Evolutionary conservation across 1,284 basidiomycete genomes (phyloP), one percentile per base, ranked within the genome.

Genomic region (Leccinum subrobustum): DNA sequence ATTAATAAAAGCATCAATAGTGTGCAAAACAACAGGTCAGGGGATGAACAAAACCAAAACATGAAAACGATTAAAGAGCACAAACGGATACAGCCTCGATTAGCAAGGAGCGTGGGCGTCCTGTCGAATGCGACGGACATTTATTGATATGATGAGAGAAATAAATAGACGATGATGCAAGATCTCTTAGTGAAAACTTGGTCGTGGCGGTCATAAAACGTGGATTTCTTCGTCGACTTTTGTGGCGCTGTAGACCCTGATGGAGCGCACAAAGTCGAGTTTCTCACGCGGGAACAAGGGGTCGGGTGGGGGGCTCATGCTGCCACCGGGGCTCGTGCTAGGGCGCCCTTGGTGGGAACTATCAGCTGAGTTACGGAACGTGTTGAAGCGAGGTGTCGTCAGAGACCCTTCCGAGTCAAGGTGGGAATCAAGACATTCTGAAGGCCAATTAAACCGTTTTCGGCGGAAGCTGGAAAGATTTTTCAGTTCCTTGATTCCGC

Each of bases 401-500:
- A 53, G 44, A 27, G 60, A 16, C 27, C 58, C 50, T 12, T 66
- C 53, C 25, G 20, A 16, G 35, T 39, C 63, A 20, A 63, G 44
- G 35, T 60, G 57, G 50, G 60, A 59, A 39, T 67, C 72, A 53
- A 65, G 64, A 31, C 60, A 66, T 9, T 65, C 65, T 27, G 65
- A 69, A 3, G 81, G 82, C 84, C 82, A 87, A 66, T 86, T 83
- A 70, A 88, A 83, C 37, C 87, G 81, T 60, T 75, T 76, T 56
- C 85, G 81, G 54, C 82, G 82, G 74, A 88, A 88, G 60, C 87
- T 88, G 61, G n/a, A 3, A 53, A 57, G 3, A 27, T 23, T 33
- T 37, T 64, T 42, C 54, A 48, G 37, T 6, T 44, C 52, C 55
- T 57, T 33, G 54, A 61, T 60, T 33, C 56, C 56, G 11, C 18